Percentiles rank a stretch among this genome's conserved stretches.
Conservation (phyloP, 805 yeast genomes). For the Wickerhamomyces canadensis region DNA sequence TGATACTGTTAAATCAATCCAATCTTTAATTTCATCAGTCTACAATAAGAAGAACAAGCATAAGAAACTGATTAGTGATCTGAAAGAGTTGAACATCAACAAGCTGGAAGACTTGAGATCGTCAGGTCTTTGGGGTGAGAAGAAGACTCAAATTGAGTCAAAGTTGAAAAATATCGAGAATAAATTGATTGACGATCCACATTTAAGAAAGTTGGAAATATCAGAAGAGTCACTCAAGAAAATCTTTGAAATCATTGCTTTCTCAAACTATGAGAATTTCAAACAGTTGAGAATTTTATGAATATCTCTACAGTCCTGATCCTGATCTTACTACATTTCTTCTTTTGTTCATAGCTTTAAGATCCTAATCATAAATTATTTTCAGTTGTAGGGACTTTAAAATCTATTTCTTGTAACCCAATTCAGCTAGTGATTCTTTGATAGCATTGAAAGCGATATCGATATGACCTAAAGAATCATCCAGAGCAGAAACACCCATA, state of each 20-base stretch:
- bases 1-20: constrained; percentile 17
- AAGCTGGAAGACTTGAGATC: constrained; percentile 15
- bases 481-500: constrained; percentile 81
- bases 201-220: constrained; percentile 8
- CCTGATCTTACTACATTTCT: too few species aligned
- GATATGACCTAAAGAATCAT: constrained; percentile 48
- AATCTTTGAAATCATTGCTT: constrained; percentile 13
- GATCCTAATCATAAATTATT: too few species aligned
- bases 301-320: too few species aligned
- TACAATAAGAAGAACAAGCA: constrained; percentile 4
- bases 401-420: constrained; percentile 29
- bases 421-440: constrained; percentile 35
- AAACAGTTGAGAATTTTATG: constrained; percentile 16
- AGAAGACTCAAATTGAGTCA: constrained; percentile 4
- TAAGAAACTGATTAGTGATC: constrained; percentile 4
- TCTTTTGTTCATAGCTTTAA: too few species aligned
- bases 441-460: constrained; percentile 43
- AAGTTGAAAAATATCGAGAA: background rate
- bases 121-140: constrained; percentile 7
- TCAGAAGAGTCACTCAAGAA: constrained; percentile 4
- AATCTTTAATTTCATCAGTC: constrained; percentile 7
- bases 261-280: constrained; percentile 18
- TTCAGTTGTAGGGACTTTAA: too few species aligned
- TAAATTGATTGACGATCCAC: constrained; percentile 1
- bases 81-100: constrained; percentile 15